These are phyloP conservation scores for Flaveria sonorensis DNA, from an alignment of 129 eudicot species.

Conservation along the genomic window DNA sequence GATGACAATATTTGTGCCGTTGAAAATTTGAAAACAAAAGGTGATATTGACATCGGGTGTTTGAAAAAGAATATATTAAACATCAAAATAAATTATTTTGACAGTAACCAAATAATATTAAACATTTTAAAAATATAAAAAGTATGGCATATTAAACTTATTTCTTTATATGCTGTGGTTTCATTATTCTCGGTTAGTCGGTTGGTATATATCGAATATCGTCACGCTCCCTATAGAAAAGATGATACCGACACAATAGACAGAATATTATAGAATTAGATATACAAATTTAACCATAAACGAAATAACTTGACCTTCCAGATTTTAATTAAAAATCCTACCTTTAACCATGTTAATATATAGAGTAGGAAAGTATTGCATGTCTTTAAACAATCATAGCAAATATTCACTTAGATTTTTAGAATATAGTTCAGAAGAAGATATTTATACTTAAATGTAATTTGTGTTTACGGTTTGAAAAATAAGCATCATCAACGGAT, in stretches of 20 bases:
- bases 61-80: too few relatives aligned
- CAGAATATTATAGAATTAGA: neutral
- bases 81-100: neutral
- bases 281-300: neutral
- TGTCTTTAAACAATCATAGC: too few relatives aligned
- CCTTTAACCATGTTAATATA: too few relatives aligned
- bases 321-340: too few relatives aligned
- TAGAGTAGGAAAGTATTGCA: too few relatives aligned
- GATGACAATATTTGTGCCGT: too few relatives aligned
- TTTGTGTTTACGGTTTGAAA: too few relatives aligned
- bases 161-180: neutral
- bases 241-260: constrained; percentile 5
- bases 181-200: neutral
- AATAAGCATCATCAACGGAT: too few relatives aligned
- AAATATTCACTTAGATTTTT: too few relatives aligned
- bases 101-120: neutral
- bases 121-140: too few relatives aligned
- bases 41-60: neutral
- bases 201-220: neutral
- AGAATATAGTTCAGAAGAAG: too few relatives aligned
- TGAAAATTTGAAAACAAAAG: neutral
- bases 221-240: neutral
- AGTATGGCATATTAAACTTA: neutral
- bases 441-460: too few relatives aligned
- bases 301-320: neutral